Base-by-base conservation (phyloP, 2,329 filamentous ascomycete species). In the Dothideomycetes sp. region DNA sequence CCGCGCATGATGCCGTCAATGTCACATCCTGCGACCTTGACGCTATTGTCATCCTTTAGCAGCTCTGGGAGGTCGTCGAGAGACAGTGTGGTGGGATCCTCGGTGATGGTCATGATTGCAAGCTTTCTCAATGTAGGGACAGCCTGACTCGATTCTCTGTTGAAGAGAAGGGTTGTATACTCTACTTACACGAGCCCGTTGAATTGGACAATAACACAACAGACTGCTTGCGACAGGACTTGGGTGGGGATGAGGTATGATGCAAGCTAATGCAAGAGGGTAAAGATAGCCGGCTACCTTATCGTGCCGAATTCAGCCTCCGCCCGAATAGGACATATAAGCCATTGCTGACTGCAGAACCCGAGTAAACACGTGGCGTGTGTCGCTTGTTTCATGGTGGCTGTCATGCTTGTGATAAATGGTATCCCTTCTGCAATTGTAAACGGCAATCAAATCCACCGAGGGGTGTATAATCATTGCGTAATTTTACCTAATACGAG, bases 21-120 rank as follows among this genome's bases (percentile, higher is more conserved):
- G 58, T 95, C 87, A 45, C 91, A 64, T 31, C 87, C 88, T 8
- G 84, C 87, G 31, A 95, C 74, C 62, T 94, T 95, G 63, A 94
- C 83, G 54, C 81, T 79, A 37, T 65, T 72, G 61, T 94, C 87
- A 56, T 80, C 52, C 48, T 73, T 66, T 45, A 91, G 78, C 37
- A 89, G 62, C 40, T 72, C 59, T 16, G 79, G 71, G 42, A 94
- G 71, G 46, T 75, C 69, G 37, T 80, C 74, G 47, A 71, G 59
- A 17, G 81, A 87, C 49, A 84, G 60, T 42, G 55, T 37, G 29
- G 52, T 45, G 27, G 54, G 50, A 34, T 60, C 56, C 41, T 59
- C 54, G 29, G 47, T 47, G 44, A 57, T 55, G 32, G 54, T 41
- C 58, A 60, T 61, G 30, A 30, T 51, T 27, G 22, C 22, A 12